Conservation (phyloP, 2,329 filamentous ascomycete species). For the Emergomyces orientalis region DNA sequence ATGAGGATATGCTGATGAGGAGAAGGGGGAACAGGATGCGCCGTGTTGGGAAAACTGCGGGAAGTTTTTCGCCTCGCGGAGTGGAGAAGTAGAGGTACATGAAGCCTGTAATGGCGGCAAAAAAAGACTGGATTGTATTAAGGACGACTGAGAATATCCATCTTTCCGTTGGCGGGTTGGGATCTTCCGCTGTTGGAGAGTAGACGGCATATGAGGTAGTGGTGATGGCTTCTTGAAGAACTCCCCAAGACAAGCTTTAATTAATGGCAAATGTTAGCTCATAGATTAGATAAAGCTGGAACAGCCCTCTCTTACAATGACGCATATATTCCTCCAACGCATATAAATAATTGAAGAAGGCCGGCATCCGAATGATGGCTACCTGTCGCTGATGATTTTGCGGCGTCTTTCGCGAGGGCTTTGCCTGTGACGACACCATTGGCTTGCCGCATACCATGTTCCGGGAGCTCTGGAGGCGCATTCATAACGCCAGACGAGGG, state of each 20-base stretch:
- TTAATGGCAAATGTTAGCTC: slow-evolving; percentile 12
- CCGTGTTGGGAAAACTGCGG: slow-evolving; percentile 62
- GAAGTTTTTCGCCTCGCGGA: slow-evolving; percentile 42
- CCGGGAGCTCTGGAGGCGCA: slow-evolving; percentile 25
- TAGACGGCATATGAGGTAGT: slow-evolving; percentile 71
- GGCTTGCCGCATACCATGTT: slow-evolving; percentile 19
- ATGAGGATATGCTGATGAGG: slow-evolving; percentile 77
- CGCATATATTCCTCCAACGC: slow-evolving; percentile 90
- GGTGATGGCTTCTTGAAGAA: slow-evolving; percentile 94
- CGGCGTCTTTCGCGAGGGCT: slow-evolving; percentile 17
- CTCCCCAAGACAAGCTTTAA: slow-evolving; percentile 77
- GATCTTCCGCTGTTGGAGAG: slow-evolving; percentile 38
- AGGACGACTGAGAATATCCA: slow-evolving; percentile 94
- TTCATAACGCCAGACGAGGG: slow-evolving; percentile 57
- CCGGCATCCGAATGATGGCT: slow-evolving; percentile 42
- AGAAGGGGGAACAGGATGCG: slow-evolving; percentile 68
- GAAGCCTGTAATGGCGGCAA: slow-evolving; percentile 73
- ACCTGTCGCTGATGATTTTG: slow-evolving; percentile 20
- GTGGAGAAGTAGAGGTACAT: slow-evolving; percentile 63
- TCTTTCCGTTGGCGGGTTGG: slow-evolving; percentile 47
- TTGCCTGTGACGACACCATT: slow-evolving; percentile 25
- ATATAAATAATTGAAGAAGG: slow-evolving; percentile 66
- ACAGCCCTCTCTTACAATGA: slow-evolving; percentile 61
- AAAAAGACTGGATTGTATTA: slow-evolving; percentile 88
- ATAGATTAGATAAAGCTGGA: neutral